Evolutionary conservation across 1,284 basidiomycete genomes (phyloP), one percentile per base, ranked within the genome.

Genomic region (Ceratobasidium theobromae): DNA sequence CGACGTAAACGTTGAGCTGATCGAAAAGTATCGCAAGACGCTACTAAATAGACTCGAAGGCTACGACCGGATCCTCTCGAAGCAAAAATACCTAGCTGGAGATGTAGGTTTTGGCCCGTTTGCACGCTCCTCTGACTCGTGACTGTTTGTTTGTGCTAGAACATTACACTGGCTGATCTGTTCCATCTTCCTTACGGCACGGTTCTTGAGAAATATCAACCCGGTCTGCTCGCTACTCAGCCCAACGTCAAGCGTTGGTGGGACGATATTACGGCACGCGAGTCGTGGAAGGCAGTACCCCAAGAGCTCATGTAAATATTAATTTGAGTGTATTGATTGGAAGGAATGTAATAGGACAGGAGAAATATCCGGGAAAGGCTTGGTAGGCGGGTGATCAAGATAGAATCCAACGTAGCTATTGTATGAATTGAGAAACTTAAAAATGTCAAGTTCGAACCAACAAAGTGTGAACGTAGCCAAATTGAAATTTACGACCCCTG

Each of bases 181-280:
- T 79, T 79, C 73, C 83, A 85, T 71, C 71, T 86, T 21, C 78
- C 84, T 0, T 79, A 79, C 65, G 83, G 79, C 1, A 18, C 70
- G 0, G 62, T 73, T 30, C 64, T 76, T 16, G 66, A 71, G 3
- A 41, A 55, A 33, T 57, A 70, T 25, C 69, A 70, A 38, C 67
- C 71, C 43, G 67, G 72, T 38, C 64, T 69, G 30, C 65, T 77
- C 25, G 69, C 32, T 9, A 9, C 30, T 5, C 45, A 33, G 12
- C 55, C 55, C 0, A 48, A 35, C 18, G 38, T 49, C 6, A 60
- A 60, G 28, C 41, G 55, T 1, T 49, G 55, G 76, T 78, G 77
- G 77, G 75, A 73, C 58, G 75, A 76, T 30, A 72, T 78, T 49
- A 67, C 71, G 12, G 70, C 73, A 9, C 74, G 78, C 46, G 71